phyloP scores from a whole-genome alignment of 306 rosid genomes.

The Phaseolus lunatus region DNA sequence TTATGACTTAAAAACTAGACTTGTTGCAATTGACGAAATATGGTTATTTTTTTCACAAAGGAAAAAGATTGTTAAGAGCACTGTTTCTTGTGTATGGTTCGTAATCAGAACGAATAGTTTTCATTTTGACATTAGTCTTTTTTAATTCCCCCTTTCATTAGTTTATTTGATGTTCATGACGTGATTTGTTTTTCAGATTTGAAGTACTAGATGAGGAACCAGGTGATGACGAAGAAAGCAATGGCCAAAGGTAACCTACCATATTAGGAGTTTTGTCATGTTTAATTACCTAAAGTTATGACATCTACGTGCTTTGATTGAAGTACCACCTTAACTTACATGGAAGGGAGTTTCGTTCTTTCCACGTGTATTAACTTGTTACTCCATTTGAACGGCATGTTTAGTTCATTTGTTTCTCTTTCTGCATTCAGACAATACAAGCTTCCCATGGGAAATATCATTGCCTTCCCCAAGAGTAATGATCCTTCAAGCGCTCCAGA shows the following conservation, averaged over 20 bases:
- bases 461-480: constrained; percentile 89
- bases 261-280: constrained; percentile 2
- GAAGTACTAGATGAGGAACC: constrained; percentile 98
- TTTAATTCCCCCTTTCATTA: constrained; percentile 4
- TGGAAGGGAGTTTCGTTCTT: constrained; percentile 8
- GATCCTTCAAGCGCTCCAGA: constrained; percentile 79
- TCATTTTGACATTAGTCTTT: constrained; percentile 20
- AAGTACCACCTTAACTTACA: neutral
- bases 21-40: neutral
- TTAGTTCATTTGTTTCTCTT: constrained; percentile 30
- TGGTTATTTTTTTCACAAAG: neutral
- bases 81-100: constrained; percentile 13
- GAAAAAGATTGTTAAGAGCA: neutral
- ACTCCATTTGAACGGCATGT: neutral
- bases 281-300: constrained; percentile 18
- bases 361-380: constrained; percentile 3
- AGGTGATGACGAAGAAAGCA: constrained; percentile 91
- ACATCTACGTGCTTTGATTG: constrained; percentile 13
- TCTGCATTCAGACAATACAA: constrained; percentile 74
- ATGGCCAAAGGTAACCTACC: constrained; percentile 75
- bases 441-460: constrained; percentile 84
- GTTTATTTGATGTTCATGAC: constrained; percentile 31
- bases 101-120: neutral
- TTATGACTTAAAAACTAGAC: constrained; percentile 24
- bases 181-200: constrained; percentile 65